Evolutionary conservation across 2,329 filamentous ascomycete species (phyloP), one percentile per base, ranked within the genome.

Genomic region (Graphium sp.): DNA sequence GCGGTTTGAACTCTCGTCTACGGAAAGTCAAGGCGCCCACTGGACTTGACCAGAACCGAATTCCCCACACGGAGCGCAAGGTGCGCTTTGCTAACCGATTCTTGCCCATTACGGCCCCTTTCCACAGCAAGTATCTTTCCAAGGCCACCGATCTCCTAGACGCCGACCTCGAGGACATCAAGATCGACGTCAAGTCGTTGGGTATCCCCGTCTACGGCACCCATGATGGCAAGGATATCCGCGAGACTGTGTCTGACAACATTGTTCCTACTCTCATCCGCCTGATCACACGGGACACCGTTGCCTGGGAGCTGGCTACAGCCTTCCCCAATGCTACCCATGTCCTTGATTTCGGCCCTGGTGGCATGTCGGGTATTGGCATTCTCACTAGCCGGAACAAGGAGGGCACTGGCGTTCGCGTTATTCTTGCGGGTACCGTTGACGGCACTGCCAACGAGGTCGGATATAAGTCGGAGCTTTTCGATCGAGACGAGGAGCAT

Each of bases 361-460:
- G 89, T 45, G 91, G 89, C 36, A 89, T 95, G 38, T 98, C 89
- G 15, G 91, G 91, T 38, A 74, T 98, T 14, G 91, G 89, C 46
- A 81, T 92, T 25, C 62, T 98, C 37, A 98, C 89, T 33, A 95
- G 92, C 64, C 82, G 89, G 43, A 98, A 95, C 67, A 98, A 98
- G 62, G 91, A 98, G 52, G 89, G 89, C 37, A 95, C 84, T 33
- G 89, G 89, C 44, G 89, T 98, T 20, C 83, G 87, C 35, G 85
- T 98, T 39, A 93, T 98, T 39, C 67, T 98, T 33, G 89, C 84
- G 24, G 89, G 91, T 37, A 70, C 83, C n/a, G 78, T 98, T 43
- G 81, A 87, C 43, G 87, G 87, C 29, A 84, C 84, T 13, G 78
- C 91, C 34, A 64, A 68, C 18, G 89, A 95, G 52, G 78, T 98